Evolutionary conservation across 1,139 yeast species (phyloP), one percentile per base, ranked within the genome.

Genomic region (Yamadazyma trypodendri): DNA sequence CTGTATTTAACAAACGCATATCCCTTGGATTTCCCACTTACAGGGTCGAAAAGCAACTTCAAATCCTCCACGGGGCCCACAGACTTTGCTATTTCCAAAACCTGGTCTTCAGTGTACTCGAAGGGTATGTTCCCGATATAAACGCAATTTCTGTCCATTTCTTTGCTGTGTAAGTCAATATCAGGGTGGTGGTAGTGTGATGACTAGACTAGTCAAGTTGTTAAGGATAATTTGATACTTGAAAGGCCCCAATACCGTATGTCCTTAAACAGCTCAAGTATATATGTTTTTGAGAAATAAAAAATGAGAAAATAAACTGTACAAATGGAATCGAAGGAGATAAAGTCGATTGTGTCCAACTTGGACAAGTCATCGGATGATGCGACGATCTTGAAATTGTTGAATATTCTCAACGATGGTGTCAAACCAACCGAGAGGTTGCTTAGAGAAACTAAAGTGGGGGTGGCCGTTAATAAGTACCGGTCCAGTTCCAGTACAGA

Each of bases 361-460:
- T 75, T 90, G 54, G 96, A 88, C 50, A 83, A 84, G 63, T 75
- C 94, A 12, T 65, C 73, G 27, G 86, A 83, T 47, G 83, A 83
- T 34, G 77, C 75, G 32, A 75, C 84, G 9, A 77, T 86, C 28
- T 56, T 85, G 42, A 84, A 81, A 54, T 76, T 90, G 31, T 67
- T 92, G 50, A 76, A 72, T 33, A 72, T 77, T 29, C 68, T 92
- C 42, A 81, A 84, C 50, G 79, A 75, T 44, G 88, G 86, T 10
- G 88, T 89, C 36, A 70, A 72, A 49, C 96, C 97, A 9, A 81
- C 95, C 1, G 97, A 92, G 58, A 79, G 81, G 56, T 72, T 90
- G 30, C 69, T 92, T 37, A 72, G 96, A 55, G 84, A 90, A 56
- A 92, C 98, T n/a, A 89, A 88, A 61, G 92, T 92, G n/a, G 98